Evolutionary conservation across 805 yeast species (phyloP).

Genomic region (Tetrapisispora taiwanensis): DNA sequence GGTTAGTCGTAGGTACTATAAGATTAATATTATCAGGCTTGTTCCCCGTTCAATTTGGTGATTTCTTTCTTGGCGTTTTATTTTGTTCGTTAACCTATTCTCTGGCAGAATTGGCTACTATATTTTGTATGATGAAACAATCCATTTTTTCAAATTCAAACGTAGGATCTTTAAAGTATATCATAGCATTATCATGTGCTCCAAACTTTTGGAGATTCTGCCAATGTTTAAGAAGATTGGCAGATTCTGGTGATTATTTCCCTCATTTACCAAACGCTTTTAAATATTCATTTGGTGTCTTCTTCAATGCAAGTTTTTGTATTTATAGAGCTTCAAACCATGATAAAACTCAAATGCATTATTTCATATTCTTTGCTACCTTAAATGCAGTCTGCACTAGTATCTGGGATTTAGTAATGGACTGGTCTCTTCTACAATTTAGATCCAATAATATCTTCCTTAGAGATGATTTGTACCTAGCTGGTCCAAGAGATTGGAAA

Average conservation of each 20-base stretch:
- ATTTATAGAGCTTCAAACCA: slow-evolving; percentile 45
- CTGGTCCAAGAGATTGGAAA: slow-evolving; percentile 30
- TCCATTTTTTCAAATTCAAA: neutral
- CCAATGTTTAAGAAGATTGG: slow-evolving; percentile 84
- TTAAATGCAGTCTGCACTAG: slow-evolving; percentile 61
- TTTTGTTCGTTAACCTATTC: slow-evolving; percentile 83
- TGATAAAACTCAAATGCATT: slow-evolving; percentile 33
- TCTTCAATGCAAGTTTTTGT: slow-evolving; percentile 65
- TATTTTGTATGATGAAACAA: slow-evolving; percentile 65
- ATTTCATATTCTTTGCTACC: slow-evolving; percentile 63
- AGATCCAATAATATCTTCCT: slow-evolving; percentile 47
- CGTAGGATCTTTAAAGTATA: slow-evolving; percentile 47
- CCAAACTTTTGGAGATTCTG: slow-evolving; percentile 86
- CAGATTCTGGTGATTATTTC: slow-evolving; percentile 90
- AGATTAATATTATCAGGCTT: slow-evolving; percentile 72
- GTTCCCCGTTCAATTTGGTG: slow-evolving; percentile 91
- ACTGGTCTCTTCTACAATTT: slow-evolving; percentile 77
- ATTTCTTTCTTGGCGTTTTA: slow-evolving; percentile 87
- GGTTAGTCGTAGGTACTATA: slow-evolving; percentile 65
- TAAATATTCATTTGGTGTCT: slow-evolving; percentile 59
- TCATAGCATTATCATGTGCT: slow-evolving; percentile 76
- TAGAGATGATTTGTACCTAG: slow-evolving; percentile 64
- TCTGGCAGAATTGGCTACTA: slow-evolving; percentile 72
- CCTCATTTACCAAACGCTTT: slow-evolving; percentile 88
- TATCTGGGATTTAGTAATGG: slow-evolving; percentile 90